Conservation (phyloP, 1,284 basidiomycete species). For the Xerocomus minutiporus region DNA sequence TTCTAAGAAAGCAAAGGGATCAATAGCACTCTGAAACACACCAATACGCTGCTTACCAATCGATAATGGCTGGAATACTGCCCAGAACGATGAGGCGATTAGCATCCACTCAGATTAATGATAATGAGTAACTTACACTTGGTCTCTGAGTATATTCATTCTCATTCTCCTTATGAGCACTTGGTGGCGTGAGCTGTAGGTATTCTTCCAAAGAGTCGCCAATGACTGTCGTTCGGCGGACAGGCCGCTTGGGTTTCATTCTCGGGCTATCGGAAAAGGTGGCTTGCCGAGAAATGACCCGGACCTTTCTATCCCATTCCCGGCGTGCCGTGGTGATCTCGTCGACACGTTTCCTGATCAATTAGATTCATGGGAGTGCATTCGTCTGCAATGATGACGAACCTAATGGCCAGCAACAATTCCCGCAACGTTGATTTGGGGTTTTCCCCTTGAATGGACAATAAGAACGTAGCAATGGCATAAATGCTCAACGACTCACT, state of each 20-base stretch:
- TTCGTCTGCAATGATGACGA: neutral
- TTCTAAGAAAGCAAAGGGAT: conserved; percentile 9
- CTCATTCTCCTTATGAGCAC: neutral
- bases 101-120: neutral
- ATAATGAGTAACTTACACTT: conserved; percentile 9
- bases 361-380: neutral
- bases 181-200: neutral
- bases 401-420: conserved; percentile 24
- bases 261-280: conserved; percentile 14
- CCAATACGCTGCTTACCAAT: conserved; percentile 13
- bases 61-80: conserved; percentile 27
- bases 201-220: conserved; percentile 6
- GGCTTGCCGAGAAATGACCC: conserved; percentile 9
- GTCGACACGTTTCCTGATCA: conserved; percentile 18
- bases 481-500: conserved; percentile 14
- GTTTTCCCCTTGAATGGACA: conserved; percentile 13
- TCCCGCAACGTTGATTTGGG: conserved; percentile 23
- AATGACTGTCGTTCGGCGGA: conserved; percentile 16
- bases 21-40: neutral
- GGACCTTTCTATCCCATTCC: conserved; percentile 5
- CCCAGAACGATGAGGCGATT: neutral
- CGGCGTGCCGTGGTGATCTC: conserved; percentile 17
- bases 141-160: conserved; percentile 19
- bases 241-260: conserved; percentile 2
- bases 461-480: neutral